Conservation (phyloP, 805 yeast species). For the Pichia gijzeniarum region DNA sequence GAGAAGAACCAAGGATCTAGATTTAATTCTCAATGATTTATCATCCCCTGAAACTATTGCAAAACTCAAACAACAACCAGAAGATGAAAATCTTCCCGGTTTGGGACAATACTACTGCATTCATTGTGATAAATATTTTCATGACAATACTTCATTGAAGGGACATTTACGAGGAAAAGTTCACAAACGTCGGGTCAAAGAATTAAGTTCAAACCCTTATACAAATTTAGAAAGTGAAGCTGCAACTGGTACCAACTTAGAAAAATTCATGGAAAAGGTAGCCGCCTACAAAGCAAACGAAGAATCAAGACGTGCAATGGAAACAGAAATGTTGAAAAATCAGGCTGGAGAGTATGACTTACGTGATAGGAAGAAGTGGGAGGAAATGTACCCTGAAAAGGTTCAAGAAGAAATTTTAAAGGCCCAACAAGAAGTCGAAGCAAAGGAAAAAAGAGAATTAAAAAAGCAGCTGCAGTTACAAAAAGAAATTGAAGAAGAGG, state of each 20-base stretch:
- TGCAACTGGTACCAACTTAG: constrained; percentile 74
- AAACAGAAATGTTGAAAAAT: constrained; percentile 27
- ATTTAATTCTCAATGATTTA: constrained; percentile 73
- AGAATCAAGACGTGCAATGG: constrained; percentile 40
- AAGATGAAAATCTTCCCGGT: constrained; percentile 89
- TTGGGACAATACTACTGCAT: constrained; percentile 91
- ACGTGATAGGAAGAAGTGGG: constrained; percentile 26
- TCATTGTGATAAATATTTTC: constrained; percentile 90
- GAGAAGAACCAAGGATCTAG: constrained; percentile 80
- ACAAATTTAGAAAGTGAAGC: constrained; percentile 87
- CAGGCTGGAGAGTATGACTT: constrained; percentile 28
- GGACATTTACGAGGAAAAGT: constrained; percentile 69
- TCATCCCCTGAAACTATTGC: constrained; percentile 56
- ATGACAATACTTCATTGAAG: constrained; percentile 63
- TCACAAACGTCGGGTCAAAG: constrained; percentile 83
- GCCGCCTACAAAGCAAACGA: constrained; percentile 49
- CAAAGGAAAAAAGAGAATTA: constrained; percentile 3
- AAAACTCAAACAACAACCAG: constrained; percentile 67
- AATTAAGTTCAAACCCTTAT: constrained; percentile 71
- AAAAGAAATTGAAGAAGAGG: constrained; percentile 1
- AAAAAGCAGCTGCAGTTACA: constrained; percentile 1
- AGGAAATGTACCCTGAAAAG: constrained; percentile 24
- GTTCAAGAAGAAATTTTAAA: constrained; percentile 13
- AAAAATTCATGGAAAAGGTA: constrained; percentile 57
- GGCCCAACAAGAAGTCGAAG: constrained; percentile 3